Percentiles rank a stretch among this genome's conserved stretches.
phyloP scores from a whole-genome alignment of 305 asterid species.

The Fraxinus sp. region DNA sequence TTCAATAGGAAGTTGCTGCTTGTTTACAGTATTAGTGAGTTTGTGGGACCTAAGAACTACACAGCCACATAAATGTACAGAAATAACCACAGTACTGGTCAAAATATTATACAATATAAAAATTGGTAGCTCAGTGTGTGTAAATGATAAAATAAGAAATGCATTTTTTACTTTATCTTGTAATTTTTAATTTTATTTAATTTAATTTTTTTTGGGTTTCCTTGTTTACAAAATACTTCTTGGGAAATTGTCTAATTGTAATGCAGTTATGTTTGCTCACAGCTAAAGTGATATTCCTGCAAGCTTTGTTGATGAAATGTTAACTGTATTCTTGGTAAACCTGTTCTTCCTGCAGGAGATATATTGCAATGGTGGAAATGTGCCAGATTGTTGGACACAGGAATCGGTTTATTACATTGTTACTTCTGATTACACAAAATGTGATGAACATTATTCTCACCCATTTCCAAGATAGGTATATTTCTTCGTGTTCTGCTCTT shows the following conservation, averaged over 20 bases:
- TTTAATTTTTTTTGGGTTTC: background rate
- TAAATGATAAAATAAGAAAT: background rate
- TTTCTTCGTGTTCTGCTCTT: background rate
- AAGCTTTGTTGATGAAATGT: background rate
- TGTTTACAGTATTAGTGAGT: background rate
- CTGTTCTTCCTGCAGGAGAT: conserved; percentile 54
- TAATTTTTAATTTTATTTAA: background rate
- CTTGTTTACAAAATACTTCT: background rate
- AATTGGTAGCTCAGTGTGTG: background rate
- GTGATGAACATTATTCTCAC: conserved; percentile 76
- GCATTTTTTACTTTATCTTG: background rate
- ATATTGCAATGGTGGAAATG: conserved; percentile 81
- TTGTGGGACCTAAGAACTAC: background rate
- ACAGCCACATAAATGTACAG: background rate
- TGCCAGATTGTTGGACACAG: conserved; percentile 72
- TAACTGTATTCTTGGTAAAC: background rate
- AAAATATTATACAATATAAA: background rate
- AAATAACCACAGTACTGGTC: background rate
- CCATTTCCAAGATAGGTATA: conserved; percentile 86
- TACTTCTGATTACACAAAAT: conserved; percentile 78
- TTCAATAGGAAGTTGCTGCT: background rate
- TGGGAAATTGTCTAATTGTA: background rate
- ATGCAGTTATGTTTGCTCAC: background rate
- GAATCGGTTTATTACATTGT: conserved; percentile 63
- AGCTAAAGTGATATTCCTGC: background rate